These are phyloP conservation scores for Bruguiera sexangula DNA, from an alignment of 345 rosid species.

Conservation along the genomic window DNA sequence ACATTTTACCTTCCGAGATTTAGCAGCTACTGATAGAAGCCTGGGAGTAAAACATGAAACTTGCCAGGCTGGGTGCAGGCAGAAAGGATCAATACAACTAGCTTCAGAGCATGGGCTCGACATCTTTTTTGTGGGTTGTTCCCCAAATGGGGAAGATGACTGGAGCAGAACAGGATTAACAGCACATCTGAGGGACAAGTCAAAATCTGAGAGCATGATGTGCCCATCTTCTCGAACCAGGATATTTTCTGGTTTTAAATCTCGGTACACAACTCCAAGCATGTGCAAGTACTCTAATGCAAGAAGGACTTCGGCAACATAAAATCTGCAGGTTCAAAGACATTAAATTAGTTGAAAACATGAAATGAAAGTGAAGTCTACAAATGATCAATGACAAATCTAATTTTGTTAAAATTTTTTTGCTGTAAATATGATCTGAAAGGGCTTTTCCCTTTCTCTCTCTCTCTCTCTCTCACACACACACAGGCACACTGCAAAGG, in stretches of 20 bases:
- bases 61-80: constrained; percentile 75
- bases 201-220: constrained; percentile 83
- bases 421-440: neutral
- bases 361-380: neutral
- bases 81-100: constrained; percentile 74
- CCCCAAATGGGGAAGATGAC: constrained; percentile 38
- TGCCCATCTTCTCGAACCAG: constrained; percentile 83
- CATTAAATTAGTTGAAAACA: constrained; percentile 13
- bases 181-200: constrained; percentile 62
- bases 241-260: constrained; percentile 74
- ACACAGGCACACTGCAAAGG: too few species aligned
- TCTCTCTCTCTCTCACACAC: too few species aligned
- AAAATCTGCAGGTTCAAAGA: constrained; percentile 49
- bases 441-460: neutral
- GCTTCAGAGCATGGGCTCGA: constrained; percentile 68
- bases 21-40: constrained; percentile 55
- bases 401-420: neutral
- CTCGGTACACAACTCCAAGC: constrained; percentile 84
- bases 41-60: constrained; percentile 78
- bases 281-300: constrained; percentile 76
- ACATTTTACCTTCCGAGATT: constrained; percentile 53
- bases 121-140: constrained; percentile 40
- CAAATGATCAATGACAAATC: neutral
- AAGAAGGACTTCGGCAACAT: constrained; percentile 73
- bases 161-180: constrained; percentile 47